Base-by-base conservation (phyloP, 2,329 filamentous ascomycete genomes). In the Trichophaea hybrida region DNA sequence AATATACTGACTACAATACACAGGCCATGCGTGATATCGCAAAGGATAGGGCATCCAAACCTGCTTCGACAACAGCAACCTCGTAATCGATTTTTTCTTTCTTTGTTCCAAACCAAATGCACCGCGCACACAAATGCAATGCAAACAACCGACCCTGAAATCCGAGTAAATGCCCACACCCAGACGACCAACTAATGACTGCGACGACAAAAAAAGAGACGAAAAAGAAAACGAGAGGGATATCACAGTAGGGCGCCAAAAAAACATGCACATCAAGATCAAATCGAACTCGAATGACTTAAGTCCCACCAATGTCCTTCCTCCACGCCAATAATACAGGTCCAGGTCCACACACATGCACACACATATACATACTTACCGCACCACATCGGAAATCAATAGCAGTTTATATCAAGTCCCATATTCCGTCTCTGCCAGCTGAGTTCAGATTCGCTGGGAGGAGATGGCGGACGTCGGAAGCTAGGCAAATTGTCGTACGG, bases 11-110 rank as follows among this genome's bases (percentile, higher is more conserved):
- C 38, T 43, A 15, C 38, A 43, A 49, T n/a, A 12, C 50, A 55
- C 55, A 69, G 67, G 67, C 67, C 46, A 68, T 69, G 67, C 66
- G 66, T 57, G 67, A 67, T 64, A 69, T 69, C 62, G 67, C 67
- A 53, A 61, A 58, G 53, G 67, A 69, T 58, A 64, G 67, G 55
- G 67, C 66, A 56, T 57, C 61, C 31, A 68, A 68, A 58, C 63
- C 68, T 55, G 50, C 61, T 24, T 24, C 24, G 3, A 24, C 24
- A 24, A 24, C 24, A 24, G 3, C 24, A 24, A 24, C 24, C 24
- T 24, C 24, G 24, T 24, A 24, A 24, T 24, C 24, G 24, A 24
- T 24, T 24, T 24, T 24, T 24, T 24, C 24, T 24, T 24, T 24
- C 24, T 24, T 24, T 24, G 1, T 24, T 33, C 24, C 32, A 55